Evolutionary conservation across 2,329 filamentous ascomycete genomes (phyloP).

Genomic region (Conoideocrella luteorostrata): DNA sequence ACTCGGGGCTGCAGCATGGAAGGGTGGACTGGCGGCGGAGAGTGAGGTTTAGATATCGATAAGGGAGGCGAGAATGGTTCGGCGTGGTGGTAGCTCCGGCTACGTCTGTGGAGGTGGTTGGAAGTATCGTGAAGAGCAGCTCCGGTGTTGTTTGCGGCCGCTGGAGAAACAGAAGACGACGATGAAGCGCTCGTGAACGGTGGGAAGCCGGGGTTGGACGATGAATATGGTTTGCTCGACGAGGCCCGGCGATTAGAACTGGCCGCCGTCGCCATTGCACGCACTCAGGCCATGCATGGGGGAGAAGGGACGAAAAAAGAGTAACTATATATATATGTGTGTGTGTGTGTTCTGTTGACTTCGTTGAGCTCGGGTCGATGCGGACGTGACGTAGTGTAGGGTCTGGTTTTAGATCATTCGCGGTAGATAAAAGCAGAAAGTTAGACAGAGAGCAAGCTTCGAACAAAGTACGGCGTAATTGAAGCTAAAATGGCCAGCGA

Average conservation of each 20-base stretch:
- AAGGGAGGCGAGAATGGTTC: background rate
- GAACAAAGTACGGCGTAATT: too few relatives aligned
- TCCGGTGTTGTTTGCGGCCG: background rate
- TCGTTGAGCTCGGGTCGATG: too few relatives aligned
- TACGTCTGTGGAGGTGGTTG: slow-evolving; percentile 3
- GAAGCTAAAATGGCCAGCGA: too few relatives aligned
- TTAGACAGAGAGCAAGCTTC: too few relatives aligned
- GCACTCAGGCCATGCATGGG: slow-evolving; percentile 15
- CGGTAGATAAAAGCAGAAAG: too few relatives aligned
- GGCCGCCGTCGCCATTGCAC: slow-evolving; percentile 15
- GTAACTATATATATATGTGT: too few relatives aligned
- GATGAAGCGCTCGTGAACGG: slow-evolving; percentile 3
- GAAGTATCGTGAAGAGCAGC: background rate
- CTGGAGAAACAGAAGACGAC: too few relatives aligned
- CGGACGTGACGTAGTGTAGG: too few relatives aligned
- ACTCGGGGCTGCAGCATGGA: slow-evolving; percentile 67
- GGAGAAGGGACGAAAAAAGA: too few relatives aligned
- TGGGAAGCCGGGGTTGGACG: slow-evolving; percentile 8
- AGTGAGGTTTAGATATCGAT: background rate
- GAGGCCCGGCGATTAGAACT: slow-evolving; percentile 16
- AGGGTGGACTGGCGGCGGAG: slow-evolving; percentile 17
- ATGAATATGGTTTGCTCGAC: slow-evolving; percentile 10
- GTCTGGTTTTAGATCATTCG: too few relatives aligned
- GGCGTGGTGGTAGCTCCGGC: background rate
- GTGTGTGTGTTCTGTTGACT: too few relatives aligned